Evolutionary conservation across 352 stramenopile species (phyloP).

Genomic region (Plasmopara muralis): DNA sequence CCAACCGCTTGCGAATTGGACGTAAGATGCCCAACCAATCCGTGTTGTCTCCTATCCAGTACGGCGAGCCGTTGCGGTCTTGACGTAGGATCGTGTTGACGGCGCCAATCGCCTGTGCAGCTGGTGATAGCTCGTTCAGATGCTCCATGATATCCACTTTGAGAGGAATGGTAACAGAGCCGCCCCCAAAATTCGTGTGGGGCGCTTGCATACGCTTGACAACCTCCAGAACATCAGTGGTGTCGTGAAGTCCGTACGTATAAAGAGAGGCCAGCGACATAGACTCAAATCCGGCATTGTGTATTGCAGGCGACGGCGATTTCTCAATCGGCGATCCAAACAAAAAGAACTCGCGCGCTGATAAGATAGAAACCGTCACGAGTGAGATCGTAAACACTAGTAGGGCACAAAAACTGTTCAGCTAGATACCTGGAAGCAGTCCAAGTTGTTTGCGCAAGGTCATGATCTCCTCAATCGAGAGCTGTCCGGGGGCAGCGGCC

Average conservation of each 20-base stretch:
- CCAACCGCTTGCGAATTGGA: constrained; percentile 75
- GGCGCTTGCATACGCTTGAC: constrained; percentile 35
- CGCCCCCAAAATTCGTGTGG: constrained; percentile 85
- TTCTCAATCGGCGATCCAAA: constrained; percentile 95
- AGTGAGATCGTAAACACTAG: constrained; percentile 2
- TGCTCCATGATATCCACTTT: constrained; percentile 94
- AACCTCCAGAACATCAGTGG: constrained; percentile 36
- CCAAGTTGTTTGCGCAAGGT: constrained; percentile 69
- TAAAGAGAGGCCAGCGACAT: constrained; percentile 77
- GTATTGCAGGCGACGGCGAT: constrained; percentile 95
- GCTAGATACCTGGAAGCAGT: constrained; percentile 74
- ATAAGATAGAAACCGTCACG: constrained; percentile 19
- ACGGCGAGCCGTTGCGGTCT: constrained; percentile 33
- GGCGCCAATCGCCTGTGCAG: constrained; percentile 94
- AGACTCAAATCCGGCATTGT: constrained; percentile 91
- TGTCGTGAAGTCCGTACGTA: constrained; percentile 86
- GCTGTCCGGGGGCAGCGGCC: constrained; percentile 93
- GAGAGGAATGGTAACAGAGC: constrained; percentile 96
- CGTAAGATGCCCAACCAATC: constrained; percentile 97
- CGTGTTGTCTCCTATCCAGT: constrained; percentile 94
- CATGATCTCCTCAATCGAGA: constrained; percentile 94
- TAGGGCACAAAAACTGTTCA: constrained; percentile 8
- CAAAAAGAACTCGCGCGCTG: constrained; percentile 88
- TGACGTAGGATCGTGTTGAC: constrained; percentile 95
- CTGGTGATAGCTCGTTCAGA: constrained; percentile 89